Conservation (phyloP, 2,329 filamentous ascomycete species). For the Alternaria novae-zelandiae region DNA sequence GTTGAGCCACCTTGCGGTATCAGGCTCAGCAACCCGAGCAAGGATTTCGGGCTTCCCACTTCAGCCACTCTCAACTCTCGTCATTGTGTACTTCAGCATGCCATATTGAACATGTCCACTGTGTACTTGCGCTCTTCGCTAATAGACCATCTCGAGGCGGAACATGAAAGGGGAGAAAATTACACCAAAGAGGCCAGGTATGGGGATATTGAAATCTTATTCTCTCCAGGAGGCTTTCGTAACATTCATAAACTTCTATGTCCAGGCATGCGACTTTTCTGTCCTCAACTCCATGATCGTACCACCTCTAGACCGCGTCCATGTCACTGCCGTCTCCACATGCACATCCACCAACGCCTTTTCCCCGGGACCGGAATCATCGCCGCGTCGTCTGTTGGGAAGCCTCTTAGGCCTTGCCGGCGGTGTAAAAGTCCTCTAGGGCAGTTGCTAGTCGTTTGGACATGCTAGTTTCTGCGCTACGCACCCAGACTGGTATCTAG, state of each 20-base stretch:
- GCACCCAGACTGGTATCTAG: too few species aligned
- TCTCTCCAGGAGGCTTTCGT: not conserved
- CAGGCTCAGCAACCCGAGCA: rapidly evolving
- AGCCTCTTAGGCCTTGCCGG: slow-evolving; percentile 71
- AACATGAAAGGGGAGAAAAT: not conserved
- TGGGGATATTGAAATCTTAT: not conserved
- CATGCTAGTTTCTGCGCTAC: too few species aligned
- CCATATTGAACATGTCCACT: rapidly evolving
- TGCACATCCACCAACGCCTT: slow-evolving; percentile 22
- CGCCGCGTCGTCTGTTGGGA: not conserved
- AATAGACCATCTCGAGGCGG: not conserved
- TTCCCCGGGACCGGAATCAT: not conserved
- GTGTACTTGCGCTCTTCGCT: not conserved
- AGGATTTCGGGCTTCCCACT: rapidly evolving
- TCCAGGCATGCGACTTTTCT: not conserved
- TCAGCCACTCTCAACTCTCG: not conserved
- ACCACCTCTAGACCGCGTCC: not conserved
- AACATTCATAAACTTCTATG: not conserved
- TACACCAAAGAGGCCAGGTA: not conserved
- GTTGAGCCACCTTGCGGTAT: not conserved
- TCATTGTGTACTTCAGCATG: not conserved
- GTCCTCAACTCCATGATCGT: not conserved
- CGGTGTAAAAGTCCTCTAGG: slow-evolving; percentile 89
- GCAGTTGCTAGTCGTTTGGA: too few species aligned
- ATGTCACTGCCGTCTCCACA: not conserved